These are phyloP conservation scores for Alternaria sp. DNA, from an alignment of 2,329 filamentous ascomycete genomes.

Conservation along the genomic window DNA sequence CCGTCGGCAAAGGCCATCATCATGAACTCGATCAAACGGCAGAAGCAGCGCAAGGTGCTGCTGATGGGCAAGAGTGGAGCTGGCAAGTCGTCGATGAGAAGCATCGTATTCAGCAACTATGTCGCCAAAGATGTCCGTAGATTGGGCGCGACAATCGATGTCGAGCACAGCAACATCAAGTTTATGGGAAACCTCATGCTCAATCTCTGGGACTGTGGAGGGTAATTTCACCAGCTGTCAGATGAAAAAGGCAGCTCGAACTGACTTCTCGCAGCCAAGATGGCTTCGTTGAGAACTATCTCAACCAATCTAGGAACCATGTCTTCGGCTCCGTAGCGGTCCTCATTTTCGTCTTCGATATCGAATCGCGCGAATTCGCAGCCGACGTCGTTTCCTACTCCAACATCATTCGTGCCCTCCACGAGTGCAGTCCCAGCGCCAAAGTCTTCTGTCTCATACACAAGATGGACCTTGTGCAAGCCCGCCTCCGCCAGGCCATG, in stretches of 20 bases:
- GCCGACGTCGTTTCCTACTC: slow-evolving; percentile 92
- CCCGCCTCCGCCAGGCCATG: slow-evolving; percentile 77
- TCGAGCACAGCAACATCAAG: slow-evolving; percentile 97
- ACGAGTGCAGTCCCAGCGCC: slow-evolving; percentile 81
- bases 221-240: slow-evolving; percentile 58
- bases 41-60: slow-evolving; percentile 64
- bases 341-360: slow-evolving; percentile 98
- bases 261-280: slow-evolving; percentile 72
- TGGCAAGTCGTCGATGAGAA: slow-evolving; percentile 97
- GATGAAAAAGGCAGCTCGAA: neutral
- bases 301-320: slow-evolving; percentile 92
- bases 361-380: slow-evolving; percentile 93
- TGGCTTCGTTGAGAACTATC: slow-evolving; percentile 98
- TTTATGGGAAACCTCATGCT: slow-evolving; percentile 97
- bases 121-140: slow-evolving; percentile 94
- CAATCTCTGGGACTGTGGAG: slow-evolving; percentile 98
- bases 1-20: slow-evolving; percentile 9
- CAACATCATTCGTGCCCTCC: slow-evolving; percentile 85
- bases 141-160: slow-evolving; percentile 94
- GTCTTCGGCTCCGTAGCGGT: slow-evolving; percentile 97
- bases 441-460: slow-evolving; percentile 95
- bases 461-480: slow-evolving; percentile 97
- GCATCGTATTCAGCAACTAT: slow-evolving; percentile 99
- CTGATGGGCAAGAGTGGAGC: slow-evolving; percentile 91
- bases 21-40: slow-evolving; percentile 56